Percentiles rank a stretch among this genome's conserved stretches.
These are phyloP conservation scores for Saccharomyces hybrid DNA, from an alignment of 1,139 yeast species.

Conservation along the genomic window DNA sequence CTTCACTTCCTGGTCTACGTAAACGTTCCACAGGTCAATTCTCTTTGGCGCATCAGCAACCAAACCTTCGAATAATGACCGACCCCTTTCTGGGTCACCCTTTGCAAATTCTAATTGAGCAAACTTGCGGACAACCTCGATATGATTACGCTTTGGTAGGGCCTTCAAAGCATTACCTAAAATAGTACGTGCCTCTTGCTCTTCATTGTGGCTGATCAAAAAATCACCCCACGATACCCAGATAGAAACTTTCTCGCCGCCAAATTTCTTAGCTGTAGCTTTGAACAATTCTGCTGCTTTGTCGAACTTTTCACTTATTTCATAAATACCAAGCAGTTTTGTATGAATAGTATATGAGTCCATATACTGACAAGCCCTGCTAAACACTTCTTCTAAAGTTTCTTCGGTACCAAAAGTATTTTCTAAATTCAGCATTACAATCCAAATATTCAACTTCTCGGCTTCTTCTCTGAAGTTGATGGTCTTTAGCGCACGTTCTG, in stretches of 20 bases:
- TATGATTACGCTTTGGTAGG: conserved; percentile 68
- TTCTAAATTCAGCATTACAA: conserved; percentile 88
- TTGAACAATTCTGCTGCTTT: conserved; percentile 65
- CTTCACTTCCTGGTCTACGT: conserved; percentile 87
- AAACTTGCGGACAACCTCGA: conserved; percentile 76
- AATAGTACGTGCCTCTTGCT: conserved; percentile 57
- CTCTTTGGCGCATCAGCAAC: conserved; percentile 85
- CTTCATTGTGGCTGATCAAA: conserved; percentile 50
- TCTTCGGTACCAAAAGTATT: conserved; percentile 87
- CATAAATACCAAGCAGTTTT: conserved; percentile 67
- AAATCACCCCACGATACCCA: conserved; percentile 79
- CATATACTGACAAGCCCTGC: conserved; percentile 83
- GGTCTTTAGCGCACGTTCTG: conserved; percentile 83
- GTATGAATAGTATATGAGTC: conserved; percentile 76
- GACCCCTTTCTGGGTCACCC: conserved; percentile 91
- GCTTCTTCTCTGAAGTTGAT: conserved; percentile 87
- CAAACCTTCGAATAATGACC: conserved; percentile 89
- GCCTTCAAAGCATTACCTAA: conserved; percentile 66
- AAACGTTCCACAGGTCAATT: conserved; percentile 90
- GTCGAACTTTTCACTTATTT: conserved; percentile 60
- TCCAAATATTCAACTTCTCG: conserved; percentile 92
- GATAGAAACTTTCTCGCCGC: conserved; percentile 51
- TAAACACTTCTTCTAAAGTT: conserved; percentile 69
- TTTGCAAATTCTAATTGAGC: conserved; percentile 80
- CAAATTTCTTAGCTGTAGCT: conserved; percentile 71